A percentile compares a stretch with the other conserved stretches of the same genome.
phyloP scores from a whole-genome alignment of 805 yeast genomes.

The Ogataea populi-albae region DNA sequence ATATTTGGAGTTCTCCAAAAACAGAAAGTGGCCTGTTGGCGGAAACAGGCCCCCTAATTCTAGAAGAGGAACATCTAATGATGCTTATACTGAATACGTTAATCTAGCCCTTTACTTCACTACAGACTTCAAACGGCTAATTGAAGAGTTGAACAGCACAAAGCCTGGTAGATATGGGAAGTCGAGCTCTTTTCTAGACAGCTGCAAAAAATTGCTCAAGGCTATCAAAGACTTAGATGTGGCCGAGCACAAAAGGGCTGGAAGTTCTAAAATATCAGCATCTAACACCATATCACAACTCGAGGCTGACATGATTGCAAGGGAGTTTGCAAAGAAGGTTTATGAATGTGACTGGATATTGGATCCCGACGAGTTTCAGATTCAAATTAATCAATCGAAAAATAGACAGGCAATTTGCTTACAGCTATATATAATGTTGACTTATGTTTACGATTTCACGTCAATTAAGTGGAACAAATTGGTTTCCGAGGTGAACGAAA shows the following conservation, averaged over 20 bases:
- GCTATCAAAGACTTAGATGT: constrained; percentile 15
- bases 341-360: constrained; percentile 31
- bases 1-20: constrained; percentile 18
- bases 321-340: constrained; percentile 12
- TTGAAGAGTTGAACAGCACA: constrained; percentile 18
- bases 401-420: constrained; percentile 17
- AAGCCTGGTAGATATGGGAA: constrained; percentile 16
- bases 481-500: constrained; percentile 15
- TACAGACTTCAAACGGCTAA: constrained; percentile 13
- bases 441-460: constrained; percentile 20
- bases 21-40: constrained; percentile 17
- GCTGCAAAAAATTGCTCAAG: constrained; percentile 12
- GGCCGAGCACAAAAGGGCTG: constrained; percentile 4
- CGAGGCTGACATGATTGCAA: constrained; percentile 9
- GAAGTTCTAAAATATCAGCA: not conserved
- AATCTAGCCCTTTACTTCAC: constrained; percentile 16
- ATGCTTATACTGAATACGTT: constrained; percentile 18
- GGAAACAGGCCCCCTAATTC: constrained; percentile 5
- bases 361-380: constrained; percentile 21
- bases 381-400: constrained; percentile 18
- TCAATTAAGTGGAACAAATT: constrained; percentile 20
- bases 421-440: constrained; percentile 26
- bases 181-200: constrained; percentile 10
- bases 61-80: constrained; percentile 9
- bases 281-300: constrained; percentile 3